Percentiles rank a stretch among this genome's conserved stretches.
phyloP scores from a whole-genome alignment of 1,139 yeast species.

The Kazachstania sp. region DNA sequence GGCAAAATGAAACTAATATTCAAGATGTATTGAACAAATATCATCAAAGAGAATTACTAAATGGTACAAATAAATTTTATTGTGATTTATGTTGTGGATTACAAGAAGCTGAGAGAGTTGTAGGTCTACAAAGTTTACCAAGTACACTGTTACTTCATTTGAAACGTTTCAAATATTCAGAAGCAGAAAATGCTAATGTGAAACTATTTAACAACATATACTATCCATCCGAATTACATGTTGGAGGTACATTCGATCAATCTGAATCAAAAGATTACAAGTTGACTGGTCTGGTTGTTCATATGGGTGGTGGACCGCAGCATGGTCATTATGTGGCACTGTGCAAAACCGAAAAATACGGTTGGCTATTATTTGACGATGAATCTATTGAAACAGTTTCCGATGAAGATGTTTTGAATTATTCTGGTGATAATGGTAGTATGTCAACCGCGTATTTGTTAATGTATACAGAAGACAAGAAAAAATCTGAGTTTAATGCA shows the following conservation, averaged over 20 bases:
- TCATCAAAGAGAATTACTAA: constrained; percentile 75
- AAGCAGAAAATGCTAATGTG: constrained; percentile 68
- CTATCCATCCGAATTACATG: constrained; percentile 66
- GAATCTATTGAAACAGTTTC: constrained; percentile 88
- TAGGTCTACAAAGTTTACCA: constrained; percentile 73
- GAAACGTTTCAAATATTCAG: constrained; percentile 87
- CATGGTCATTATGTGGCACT: constrained; percentile 93
- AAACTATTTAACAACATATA: constrained; percentile 79
- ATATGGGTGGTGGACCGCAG: constrained; percentile 96
- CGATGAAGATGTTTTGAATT: constrained; percentile 72
- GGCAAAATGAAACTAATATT: constrained; percentile 58
- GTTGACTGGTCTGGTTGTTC: constrained; percentile 78
- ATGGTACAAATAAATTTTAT: constrained; percentile 83
- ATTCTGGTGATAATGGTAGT: constrained; percentile 83
- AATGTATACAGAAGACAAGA: constrained; percentile 47
- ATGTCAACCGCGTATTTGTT: constrained; percentile 86
- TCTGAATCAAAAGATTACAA: constrained; percentile 54
- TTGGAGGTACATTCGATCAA: constrained; percentile 62
- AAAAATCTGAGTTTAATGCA: not conserved
- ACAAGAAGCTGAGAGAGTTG: constrained; percentile 90
- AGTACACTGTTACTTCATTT: constrained; percentile 73
- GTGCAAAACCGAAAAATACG: constrained; percentile 67
- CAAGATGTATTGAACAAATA: constrained; percentile 71
- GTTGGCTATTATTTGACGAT: constrained; percentile 92
- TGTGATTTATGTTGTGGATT: constrained; percentile 86